Evolutionary conservation across 2,329 filamentous ascomycete species (phyloP).

Genomic region (Fusarium continuum): DNA sequence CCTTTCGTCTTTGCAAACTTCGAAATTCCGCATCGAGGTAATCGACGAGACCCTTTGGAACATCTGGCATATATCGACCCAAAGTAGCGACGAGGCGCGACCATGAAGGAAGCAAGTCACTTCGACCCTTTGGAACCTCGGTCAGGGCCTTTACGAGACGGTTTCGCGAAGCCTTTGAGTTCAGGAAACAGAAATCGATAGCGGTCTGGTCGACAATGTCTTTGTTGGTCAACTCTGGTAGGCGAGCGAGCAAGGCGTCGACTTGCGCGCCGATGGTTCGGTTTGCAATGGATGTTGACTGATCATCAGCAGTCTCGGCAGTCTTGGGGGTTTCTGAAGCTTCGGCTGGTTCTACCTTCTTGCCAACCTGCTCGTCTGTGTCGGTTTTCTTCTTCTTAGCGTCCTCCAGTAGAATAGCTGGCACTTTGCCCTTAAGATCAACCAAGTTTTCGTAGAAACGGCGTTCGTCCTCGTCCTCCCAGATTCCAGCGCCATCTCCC

Average conservation of each 20-base stretch:
- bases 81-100: constrained; percentile 93
- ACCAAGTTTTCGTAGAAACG: constrained; percentile 98
- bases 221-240: constrained; percentile 93
- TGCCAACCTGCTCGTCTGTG: constrained; percentile 81
- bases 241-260: constrained; percentile 83
- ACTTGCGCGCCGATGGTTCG: constrained; percentile 98
- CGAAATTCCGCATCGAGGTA: constrained; percentile 97
- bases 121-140: constrained; percentile 92
- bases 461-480: constrained; percentile 98
- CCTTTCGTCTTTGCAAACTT: constrained; percentile 94
- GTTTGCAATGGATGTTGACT: constrained; percentile 94
- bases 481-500: constrained; percentile 91
- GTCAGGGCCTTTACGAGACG: constrained; percentile 91
- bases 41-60: constrained; percentile 89
- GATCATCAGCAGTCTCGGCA: constrained; percentile 73
- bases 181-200: constrained; percentile 97
- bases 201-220: constrained; percentile 92
- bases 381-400: constrained; percentile 93
- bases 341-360: constrained; percentile 70
- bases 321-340: constrained; percentile 60
- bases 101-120: constrained; percentile 90
- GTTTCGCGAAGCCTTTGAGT: constrained; percentile 97
- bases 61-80: constrained; percentile 91
- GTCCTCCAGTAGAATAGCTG: constrained; percentile 91
- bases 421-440: constrained; percentile 94